Evolutionary conservation across 208 protist genomes (phyloP), one percentile per base, ranked within the genome.

Genomic region (Naegleria gruberi): DNA sequence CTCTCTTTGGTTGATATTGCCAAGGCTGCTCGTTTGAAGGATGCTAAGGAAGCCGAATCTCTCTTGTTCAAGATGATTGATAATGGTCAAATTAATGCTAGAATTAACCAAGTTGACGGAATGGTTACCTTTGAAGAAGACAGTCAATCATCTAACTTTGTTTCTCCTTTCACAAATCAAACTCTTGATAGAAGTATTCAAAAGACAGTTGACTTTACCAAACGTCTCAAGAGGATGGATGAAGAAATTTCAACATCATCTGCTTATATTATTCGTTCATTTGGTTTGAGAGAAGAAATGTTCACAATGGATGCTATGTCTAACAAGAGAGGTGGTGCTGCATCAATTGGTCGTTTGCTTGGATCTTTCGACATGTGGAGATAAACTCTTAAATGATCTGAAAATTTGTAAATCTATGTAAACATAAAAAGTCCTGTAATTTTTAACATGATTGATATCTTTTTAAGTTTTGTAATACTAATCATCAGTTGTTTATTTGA

Each of bases 121-220:
- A 95, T 95, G 94, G 93, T 95, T 44, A 90, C 93, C 34, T 95
- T 95, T 82, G 45, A 93, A 40, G 91, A 93, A 19, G 91, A 90
- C 15, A 82, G 77, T 51, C 89, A 95, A 86, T 44, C 55, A 47
- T 94, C 90, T 87, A 88, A 85, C 65, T 81, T 89, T 40, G 2
- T 23, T 65, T 65, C 51, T 23, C 43, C 41, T 57, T 40, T 26
- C 10, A 87, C 82, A 37, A 55, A 12, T 17, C 6, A 26, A 34
- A 41, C 44, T 55, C n/a, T 87, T 12, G 82, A 87, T 6, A 87
- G 7, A 26, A 47, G 43, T 30, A 87, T 87, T 51, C 26, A 87
- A 34, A 26, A 34, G 40, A 55, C 30, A 34, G 37, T 87, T 51
- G 23, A 45, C 5, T 40, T 87, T 6, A 30, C 43, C 5, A 87